Conservation (phyloP, 441 rosid genomes). For the Populus trichocarpa region DNA sequence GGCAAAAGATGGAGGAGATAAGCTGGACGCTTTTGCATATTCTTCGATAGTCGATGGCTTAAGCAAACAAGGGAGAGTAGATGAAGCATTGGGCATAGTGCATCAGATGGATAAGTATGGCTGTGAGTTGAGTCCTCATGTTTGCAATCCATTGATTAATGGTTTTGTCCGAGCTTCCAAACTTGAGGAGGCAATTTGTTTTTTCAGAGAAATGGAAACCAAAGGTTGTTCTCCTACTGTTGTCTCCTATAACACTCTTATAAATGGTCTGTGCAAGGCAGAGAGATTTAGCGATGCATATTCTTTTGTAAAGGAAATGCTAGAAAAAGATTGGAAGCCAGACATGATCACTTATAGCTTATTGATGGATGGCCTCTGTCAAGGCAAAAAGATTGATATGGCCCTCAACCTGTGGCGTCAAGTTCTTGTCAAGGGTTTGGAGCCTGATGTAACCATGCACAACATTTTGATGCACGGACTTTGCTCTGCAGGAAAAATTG, state of each 20-base stretch:
- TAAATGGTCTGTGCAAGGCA: constrained; percentile 73
- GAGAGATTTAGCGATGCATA: constrained; percentile 68
- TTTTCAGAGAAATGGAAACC: constrained; percentile 55
- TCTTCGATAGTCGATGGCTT: constrained; percentile 66
- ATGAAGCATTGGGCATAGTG: constrained; percentile 56
- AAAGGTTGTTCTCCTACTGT: constrained; percentile 47
- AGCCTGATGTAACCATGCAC: constrained; percentile 69
- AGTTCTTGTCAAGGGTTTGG: constrained; percentile 50
- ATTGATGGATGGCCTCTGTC: constrained; percentile 74
- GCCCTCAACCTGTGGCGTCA: constrained; percentile 70
- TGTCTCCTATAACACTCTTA: constrained; percentile 68
- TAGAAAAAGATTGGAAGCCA: constrained; percentile 63
- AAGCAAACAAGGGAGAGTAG: constrained; percentile 65
- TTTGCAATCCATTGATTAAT: constrained; percentile 60
- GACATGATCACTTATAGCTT: constrained; percentile 77
- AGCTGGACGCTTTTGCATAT: constrained; percentile 60
- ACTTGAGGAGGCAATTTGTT: constrained; percentile 52
- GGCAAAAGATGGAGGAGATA: constrained; percentile 43
- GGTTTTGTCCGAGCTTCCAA: constrained; percentile 62
- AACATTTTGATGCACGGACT: constrained; percentile 85
- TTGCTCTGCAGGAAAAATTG: constrained; percentile 67
- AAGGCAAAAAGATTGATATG: constrained; percentile 55
- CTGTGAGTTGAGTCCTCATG: constrained; percentile 44
- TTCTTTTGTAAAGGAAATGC: constrained; percentile 65
- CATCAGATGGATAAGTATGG: constrained; percentile 44